phyloP scores from a whole-genome alignment of 2,329 filamentous ascomycete species.

The Zopfia rhizophila region DNA sequence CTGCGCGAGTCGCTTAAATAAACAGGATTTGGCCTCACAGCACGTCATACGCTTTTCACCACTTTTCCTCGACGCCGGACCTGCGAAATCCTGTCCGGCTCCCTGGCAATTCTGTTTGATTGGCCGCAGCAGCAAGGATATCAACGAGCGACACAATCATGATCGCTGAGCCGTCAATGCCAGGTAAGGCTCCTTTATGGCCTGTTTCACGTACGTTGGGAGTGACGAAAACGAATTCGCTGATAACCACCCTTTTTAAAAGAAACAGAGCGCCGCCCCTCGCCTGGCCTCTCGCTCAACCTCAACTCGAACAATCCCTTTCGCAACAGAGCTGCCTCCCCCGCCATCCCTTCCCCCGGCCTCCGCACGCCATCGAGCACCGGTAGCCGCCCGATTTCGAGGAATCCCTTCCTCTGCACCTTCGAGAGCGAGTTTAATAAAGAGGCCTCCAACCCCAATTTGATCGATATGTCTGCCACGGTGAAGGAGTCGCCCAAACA shows the following conservation, averaged over 20 bases:
- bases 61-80: conserved; percentile 20
- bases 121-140: conserved; percentile 45
- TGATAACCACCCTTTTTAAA: conserved; percentile 42
- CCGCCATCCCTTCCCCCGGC: conserved; percentile 47
- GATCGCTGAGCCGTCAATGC: conserved; percentile 55
- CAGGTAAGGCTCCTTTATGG: conserved; percentile 50
- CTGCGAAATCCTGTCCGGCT: conserved; percentile 28
- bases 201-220: conserved; percentile 47
- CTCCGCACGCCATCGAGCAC: conserved; percentile 59
- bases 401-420: conserved; percentile 79
- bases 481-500: conserved; percentile 57
- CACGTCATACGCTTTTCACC: conserved; percentile 11
- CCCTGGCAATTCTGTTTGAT: conserved; percentile 43
- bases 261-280: conserved; percentile 57
- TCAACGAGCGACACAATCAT: conserved; percentile 48
- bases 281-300: conserved; percentile 69
- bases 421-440: conserved; percentile 56
- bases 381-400: conserved; percentile 74
- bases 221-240: conserved; percentile 42
- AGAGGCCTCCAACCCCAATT: conserved; percentile 39
- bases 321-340: conserved; percentile 77
- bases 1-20: conserved; percentile 2
- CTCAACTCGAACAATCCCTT: conserved; percentile 82
- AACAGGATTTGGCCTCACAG: conserved; percentile 24
- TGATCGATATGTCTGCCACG: conserved; percentile 51